Evolutionary conservation across 1,139 yeast species (phyloP).

Genomic region (Geotrichum aggregatum): DNA sequence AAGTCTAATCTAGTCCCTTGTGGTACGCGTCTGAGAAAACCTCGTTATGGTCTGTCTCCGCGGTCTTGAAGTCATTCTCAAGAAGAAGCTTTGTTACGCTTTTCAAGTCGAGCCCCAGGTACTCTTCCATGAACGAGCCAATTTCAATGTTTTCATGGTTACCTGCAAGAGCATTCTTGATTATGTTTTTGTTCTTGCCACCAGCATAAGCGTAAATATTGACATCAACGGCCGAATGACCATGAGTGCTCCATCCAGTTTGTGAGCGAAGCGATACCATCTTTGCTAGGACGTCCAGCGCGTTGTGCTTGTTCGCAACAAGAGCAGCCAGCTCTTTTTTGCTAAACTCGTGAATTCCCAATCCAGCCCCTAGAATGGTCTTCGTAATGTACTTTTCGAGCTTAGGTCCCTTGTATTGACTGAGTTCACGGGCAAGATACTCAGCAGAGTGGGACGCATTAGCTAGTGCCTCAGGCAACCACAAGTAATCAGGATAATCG

Average conservation of each 20-base stretch:
- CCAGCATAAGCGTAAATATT: conserved; percentile 72
- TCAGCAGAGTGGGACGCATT: conserved; percentile 73
- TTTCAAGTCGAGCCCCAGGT: conserved; percentile 53
- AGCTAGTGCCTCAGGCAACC: conserved; percentile 70
- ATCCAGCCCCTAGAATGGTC: conserved; percentile 51
- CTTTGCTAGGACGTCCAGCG: conserved; percentile 46
- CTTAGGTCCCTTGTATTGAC: conserved; percentile 35
- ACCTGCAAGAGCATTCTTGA: conserved; percentile 33
- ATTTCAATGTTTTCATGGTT: conserved; percentile 78
- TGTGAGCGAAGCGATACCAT: conserved; percentile 68
- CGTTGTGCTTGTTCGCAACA: conserved; percentile 26
- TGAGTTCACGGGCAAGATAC: conserved; percentile 47
- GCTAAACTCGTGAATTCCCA: conserved; percentile 58
- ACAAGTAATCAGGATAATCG: conserved; percentile 59
- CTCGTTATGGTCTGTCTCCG: background rate
- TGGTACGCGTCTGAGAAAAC: no score
- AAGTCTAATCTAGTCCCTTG: no score
- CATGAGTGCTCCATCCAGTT: conserved; percentile 85
- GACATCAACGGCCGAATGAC: conserved; percentile 88
- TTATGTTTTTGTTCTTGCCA: conserved; percentile 42
- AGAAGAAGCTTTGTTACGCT: conserved; percentile 45
- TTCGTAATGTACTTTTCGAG: conserved; percentile 46
- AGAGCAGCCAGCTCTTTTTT: conserved; percentile 46
- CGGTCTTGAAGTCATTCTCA: conserved; percentile 3
- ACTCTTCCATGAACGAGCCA: conserved; percentile 62